Conservation (phyloP, 306 rosid species). For the Cicer bijugum region DNA sequence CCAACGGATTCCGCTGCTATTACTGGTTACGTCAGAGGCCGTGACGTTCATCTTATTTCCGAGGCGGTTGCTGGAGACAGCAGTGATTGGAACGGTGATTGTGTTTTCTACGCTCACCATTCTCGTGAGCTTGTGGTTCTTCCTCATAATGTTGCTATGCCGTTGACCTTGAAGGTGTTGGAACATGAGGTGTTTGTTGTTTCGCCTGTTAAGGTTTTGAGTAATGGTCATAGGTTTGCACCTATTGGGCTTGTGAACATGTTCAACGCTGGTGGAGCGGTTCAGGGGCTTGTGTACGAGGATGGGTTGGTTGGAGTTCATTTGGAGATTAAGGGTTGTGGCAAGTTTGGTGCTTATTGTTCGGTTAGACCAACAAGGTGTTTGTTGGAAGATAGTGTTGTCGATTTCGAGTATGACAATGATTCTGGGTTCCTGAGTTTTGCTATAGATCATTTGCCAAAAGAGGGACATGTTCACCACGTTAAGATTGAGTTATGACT, state of each 20-base stretch:
- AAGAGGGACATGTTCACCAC: constrained; percentile 57
- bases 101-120: constrained; percentile 56
- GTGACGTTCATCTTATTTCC: constrained; percentile 69
- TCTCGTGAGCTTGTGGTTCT: constrained; percentile 58
- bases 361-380: constrained; percentile 68
- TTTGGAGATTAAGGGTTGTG: constrained; percentile 79
- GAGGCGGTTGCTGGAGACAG: constrained; percentile 47
- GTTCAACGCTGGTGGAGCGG: constrained; percentile 88
- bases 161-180: constrained; percentile 72
- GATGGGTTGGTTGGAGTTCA: constrained; percentile 49
- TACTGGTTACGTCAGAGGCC: constrained; percentile 65
- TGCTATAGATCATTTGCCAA: constrained; percentile 64
- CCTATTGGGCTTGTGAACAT: constrained; percentile 77
- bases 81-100: constrained; percentile 70
- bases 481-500: constrained; percentile 65
- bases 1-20: constrained; percentile 52
- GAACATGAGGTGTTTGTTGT: constrained; percentile 77
- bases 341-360: constrained; percentile 76
- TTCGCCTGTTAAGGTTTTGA: constrained; percentile 68
- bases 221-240: constrained; percentile 59
- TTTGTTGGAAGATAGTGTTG: constrained; percentile 46
- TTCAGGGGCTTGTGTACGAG: constrained; percentile 65
- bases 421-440: constrained; percentile 64
- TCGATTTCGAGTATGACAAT: constrained; percentile 57
- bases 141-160: constrained; percentile 69